These are phyloP conservation scores for Meira nashicola DNA, from an alignment of 1,284 basidiomycete genomes.

Conservation along the genomic window DNA sequence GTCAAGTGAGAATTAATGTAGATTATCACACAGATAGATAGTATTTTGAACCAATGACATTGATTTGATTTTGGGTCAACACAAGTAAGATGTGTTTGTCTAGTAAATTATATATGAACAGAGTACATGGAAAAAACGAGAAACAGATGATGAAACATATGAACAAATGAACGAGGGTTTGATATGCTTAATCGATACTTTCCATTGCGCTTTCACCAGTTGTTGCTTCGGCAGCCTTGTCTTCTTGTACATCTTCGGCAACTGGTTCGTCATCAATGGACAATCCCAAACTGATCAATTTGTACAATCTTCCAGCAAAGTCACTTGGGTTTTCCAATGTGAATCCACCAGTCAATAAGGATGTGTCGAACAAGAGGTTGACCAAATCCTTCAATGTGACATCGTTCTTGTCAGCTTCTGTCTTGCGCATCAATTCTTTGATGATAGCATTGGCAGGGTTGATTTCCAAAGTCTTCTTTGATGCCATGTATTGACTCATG, in stretches of 20 bases:
- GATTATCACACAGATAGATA: background rate
- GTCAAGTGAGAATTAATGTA: background rate
- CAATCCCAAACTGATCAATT: conserved; percentile 78
- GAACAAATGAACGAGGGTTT: background rate
- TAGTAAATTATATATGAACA: background rate
- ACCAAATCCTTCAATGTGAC: conserved; percentile 89
- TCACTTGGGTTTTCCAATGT: conserved; percentile 89
- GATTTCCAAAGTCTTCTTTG: conserved; percentile 96
- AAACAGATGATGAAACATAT: background rate
- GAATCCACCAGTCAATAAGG: conserved; percentile 70
- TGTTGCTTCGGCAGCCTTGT: conserved; percentile 24
- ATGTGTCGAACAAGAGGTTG: conserved; percentile 92
- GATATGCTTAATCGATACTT: conserved; percentile 43
- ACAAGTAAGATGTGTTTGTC: background rate
- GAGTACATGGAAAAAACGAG: background rate
- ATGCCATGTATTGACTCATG: conserved; percentile 94
- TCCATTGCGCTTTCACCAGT: conserved; percentile 51
- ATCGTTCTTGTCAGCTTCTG: conserved; percentile 94
- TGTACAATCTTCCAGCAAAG: conserved; percentile 92
- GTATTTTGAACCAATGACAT: background rate
- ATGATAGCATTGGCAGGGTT: conserved; percentile 92
- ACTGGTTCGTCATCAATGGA: conserved; percentile 56
- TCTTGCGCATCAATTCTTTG: conserved; percentile 92
- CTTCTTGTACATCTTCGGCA: conserved; percentile 15
- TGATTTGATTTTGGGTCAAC: background rate